Evolutionary conservation across 2,329 filamentous ascomycete species (phyloP).

Genomic region (Elsinoe ampelina): DNA sequence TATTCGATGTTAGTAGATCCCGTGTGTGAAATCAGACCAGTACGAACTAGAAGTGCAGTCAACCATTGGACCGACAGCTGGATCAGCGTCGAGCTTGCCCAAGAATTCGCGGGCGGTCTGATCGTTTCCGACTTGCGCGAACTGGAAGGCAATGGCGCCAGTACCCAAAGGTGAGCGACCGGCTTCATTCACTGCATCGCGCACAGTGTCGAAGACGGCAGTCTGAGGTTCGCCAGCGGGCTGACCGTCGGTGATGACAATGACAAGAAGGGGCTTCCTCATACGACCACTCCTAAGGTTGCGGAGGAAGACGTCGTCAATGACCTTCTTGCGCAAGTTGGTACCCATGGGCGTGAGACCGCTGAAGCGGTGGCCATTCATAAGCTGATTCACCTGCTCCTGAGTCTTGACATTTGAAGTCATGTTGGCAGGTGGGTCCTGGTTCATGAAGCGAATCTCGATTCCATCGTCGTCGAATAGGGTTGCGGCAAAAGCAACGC

Average conservation of each 20-base stretch:
- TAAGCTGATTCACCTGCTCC: conserved; percentile 49
- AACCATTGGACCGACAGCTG: conserved; percentile 50
- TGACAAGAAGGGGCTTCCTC: conserved; percentile 55
- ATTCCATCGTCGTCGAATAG: conserved; percentile 63
- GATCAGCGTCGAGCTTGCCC: conserved; percentile 54
- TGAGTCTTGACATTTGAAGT: conserved; percentile 48
- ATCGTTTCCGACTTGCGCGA: conserved; percentile 61
- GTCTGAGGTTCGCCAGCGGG: conserved; percentile 53
- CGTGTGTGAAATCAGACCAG: background rate
- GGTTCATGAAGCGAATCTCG: conserved; percentile 62
- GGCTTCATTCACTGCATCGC: conserved; percentile 44
- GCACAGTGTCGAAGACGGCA: conserved; percentile 49
- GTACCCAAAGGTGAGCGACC: conserved; percentile 43
- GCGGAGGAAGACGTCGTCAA: conserved; percentile 50
- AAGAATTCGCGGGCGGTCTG: conserved; percentile 55
- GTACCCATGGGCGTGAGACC: conserved; percentile 60
- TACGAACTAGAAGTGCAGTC: conserved; percentile 60
- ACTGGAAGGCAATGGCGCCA: conserved; percentile 54
- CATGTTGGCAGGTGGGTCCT: conserved; percentile 38
- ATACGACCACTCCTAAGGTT: conserved; percentile 45
- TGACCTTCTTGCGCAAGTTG: conserved; percentile 51
- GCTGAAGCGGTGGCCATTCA: conserved; percentile 51
- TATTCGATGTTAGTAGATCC: conserved; percentile 22
- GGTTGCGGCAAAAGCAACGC: conserved; percentile 55
- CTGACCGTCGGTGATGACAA: conserved; percentile 58